Evolutionary conservation across 164 flowering plant genomes (phyloP).

Genomic region (Vitis rupestris): DNA sequence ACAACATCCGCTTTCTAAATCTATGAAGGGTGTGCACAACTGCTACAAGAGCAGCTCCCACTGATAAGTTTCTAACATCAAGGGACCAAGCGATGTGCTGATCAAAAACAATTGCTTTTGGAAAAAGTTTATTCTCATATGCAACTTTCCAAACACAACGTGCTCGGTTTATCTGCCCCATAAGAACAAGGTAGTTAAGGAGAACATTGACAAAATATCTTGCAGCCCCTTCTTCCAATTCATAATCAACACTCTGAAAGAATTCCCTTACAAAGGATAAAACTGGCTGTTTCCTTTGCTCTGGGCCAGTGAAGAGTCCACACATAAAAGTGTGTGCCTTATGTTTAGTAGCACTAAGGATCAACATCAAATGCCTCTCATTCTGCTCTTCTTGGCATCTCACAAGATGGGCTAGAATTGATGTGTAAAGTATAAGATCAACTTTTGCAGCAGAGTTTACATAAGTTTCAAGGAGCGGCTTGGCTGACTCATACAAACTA

Average conservation of each 20-base stretch:
- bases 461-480: conserved; percentile 88
- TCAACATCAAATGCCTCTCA: conserved; percentile 88
- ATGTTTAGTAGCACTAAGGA: conserved; percentile 78
- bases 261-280: conserved; percentile 87
- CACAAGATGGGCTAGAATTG: conserved; percentile 85
- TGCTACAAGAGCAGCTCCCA: conserved; percentile 95
- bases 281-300: conserved; percentile 89
- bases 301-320: conserved; percentile 93
- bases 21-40: conserved; percentile 95
- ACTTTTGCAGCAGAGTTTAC: conserved; percentile 81
- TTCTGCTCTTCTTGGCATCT: conserved; percentile 89
- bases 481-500: conserved; percentile 82
- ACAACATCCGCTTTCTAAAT: conserved; percentile 93
- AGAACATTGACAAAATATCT: conserved; percentile 91
- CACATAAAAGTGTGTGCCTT: conserved; percentile 93
- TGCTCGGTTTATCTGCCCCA: conserved; percentile 98
- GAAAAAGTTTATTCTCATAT: conserved; percentile 93
- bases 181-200: conserved; percentile 90
- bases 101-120: conserved; percentile 95
- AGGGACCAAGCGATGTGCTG: conserved; percentile 99
- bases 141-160: conserved; percentile 99
- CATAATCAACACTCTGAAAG: conserved; percentile 85
- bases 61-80: conserved; percentile 91
- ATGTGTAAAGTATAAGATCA: conserved; percentile 90
- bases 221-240: conserved; percentile 86